Base-by-base conservation (phyloP, 1,139 yeast genomes). In the Sugiyamaella castrensis region DNA sequence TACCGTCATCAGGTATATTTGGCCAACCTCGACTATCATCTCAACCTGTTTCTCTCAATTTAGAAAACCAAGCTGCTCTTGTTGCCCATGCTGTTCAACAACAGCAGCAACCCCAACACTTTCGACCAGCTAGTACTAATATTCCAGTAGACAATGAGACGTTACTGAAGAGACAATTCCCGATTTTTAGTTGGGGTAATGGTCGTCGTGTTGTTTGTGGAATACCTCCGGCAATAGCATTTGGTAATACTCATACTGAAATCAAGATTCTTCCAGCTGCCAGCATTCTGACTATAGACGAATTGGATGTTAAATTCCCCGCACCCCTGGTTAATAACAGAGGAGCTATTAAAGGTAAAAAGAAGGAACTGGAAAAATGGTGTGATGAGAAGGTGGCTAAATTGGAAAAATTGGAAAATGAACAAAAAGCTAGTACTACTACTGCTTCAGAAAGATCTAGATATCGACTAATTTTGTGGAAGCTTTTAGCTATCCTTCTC, bases 161-260 rank as follows among this genome's bases (percentile, higher is more conserved):
- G 24, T 55, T 69, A 26, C 45, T 58, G 32, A 50, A 55, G 11
- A 72, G 87, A 50, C 96, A 87, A 63, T 86, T 85, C 65, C 96
- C 96, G 0, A 66, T 89, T 32, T 85, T 88, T 63, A 73, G 77
- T 50, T 89, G 95, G 87, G 78, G 87, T 41, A 69, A 72, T 34
- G 70, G 77, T 5, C 71, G 72, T 9, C 75, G 71, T 45, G 63
- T 77, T 15, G 74, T 75, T 1, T 69, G 71, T 34, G 71, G 74
- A 46, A 59, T 79, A 33, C 82, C 85, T 5, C 60, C 71, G 5
- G 51, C 59, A 11, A 59, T 67, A 37, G 60, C 67, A 1, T 65
- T 62, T 47, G 71, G 70, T 9, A 51, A 58, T 10, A 40, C 56
- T 10, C 52, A 59, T 12, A 60, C 61, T 8, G 62, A 60, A 8